Conservation (phyloP, 371 early-diverging fungal species). For the Actinomucor elegans region DNA sequence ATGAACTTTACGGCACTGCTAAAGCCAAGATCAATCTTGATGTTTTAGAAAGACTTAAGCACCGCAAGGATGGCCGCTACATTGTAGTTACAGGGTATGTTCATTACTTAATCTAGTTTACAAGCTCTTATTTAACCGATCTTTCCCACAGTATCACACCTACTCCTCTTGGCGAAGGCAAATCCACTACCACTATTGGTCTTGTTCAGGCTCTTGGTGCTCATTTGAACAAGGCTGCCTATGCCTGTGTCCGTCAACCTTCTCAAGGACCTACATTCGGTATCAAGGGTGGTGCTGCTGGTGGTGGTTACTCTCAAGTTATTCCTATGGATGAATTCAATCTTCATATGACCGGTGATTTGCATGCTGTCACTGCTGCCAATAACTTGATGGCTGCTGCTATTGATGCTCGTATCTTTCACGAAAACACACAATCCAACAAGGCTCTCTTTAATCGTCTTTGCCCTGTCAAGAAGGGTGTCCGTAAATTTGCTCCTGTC, state of each 20-base stretch:
- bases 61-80: constrained; percentile 84
- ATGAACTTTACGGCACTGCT: constrained; percentile 83
- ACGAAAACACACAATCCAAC: constrained; percentile 90
- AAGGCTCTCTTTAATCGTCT: constrained; percentile 87
- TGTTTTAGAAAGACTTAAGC: constrained; percentile 78
- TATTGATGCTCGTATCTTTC: constrained; percentile 96
- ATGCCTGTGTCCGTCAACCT: constrained; percentile 97
- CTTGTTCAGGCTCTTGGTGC: constrained; percentile 93
- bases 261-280: constrained; percentile 98
- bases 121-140: no score
- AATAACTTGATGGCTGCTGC: constrained; percentile 97
- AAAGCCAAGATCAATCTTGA: constrained; percentile 90
- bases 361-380: constrained; percentile 96
- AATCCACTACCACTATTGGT: constrained; percentile 95
- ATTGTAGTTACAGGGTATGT: constrained; percentile 91
- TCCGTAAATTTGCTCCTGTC: constrained; percentile 75
- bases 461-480: constrained; percentile 86
- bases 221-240: constrained; percentile 81
- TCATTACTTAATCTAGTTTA: no score
- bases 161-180: constrained; percentile 97
- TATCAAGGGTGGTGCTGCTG: constrained; percentile 98
- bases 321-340: constrained; percentile 99
- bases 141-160: constrained; percentile 88
- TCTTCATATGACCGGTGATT: constrained; percentile 96
- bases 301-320: constrained; percentile 96